Conservation (phyloP, 441 rosid species). For the Gossypium armourianum region DNA sequence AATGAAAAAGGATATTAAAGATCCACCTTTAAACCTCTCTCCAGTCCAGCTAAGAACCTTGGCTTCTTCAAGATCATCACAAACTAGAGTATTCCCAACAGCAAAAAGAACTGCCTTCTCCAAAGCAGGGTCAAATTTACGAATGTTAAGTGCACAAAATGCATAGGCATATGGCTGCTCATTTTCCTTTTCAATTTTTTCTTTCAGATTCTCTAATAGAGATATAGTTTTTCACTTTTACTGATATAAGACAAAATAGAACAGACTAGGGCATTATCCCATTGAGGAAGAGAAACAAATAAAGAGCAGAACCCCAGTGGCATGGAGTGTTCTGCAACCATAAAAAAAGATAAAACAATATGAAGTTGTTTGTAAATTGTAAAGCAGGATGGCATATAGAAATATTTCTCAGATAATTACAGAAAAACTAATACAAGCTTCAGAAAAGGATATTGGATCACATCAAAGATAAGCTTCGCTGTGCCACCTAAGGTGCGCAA, state of each 20-base stretch:
- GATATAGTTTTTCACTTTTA: background rate
- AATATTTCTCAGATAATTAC: conserved; percentile 5
- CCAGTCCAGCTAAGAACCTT: conserved; percentile 90
- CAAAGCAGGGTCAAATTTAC: conserved; percentile 74
- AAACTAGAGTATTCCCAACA: conserved; percentile 92
- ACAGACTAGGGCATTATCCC: background rate
- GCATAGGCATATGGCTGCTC: background rate
- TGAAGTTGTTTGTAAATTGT: background rate
- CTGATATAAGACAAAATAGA: background rate
- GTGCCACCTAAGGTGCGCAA: conserved; percentile 75
- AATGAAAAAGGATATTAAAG: conserved; percentile 9
- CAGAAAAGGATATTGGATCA: conserved; percentile 84
- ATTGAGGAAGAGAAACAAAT: background rate
- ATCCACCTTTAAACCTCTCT: conserved; percentile 80
- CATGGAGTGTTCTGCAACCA: background rate
- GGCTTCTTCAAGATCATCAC: conserved; percentile 94
- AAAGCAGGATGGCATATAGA: background rate
- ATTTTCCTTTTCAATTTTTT: background rate
- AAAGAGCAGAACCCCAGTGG: background rate
- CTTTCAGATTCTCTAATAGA: background rate
- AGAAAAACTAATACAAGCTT: conserved; percentile 8
- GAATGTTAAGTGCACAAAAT: conserved; percentile 51
- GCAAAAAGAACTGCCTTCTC: conserved; percentile 92
- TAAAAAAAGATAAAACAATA: background rate
- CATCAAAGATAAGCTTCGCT: conserved; percentile 74